phyloP scores from a whole-genome alignment of 2,329 filamentous ascomycete species.

The Trichoderma sp. region DNA sequence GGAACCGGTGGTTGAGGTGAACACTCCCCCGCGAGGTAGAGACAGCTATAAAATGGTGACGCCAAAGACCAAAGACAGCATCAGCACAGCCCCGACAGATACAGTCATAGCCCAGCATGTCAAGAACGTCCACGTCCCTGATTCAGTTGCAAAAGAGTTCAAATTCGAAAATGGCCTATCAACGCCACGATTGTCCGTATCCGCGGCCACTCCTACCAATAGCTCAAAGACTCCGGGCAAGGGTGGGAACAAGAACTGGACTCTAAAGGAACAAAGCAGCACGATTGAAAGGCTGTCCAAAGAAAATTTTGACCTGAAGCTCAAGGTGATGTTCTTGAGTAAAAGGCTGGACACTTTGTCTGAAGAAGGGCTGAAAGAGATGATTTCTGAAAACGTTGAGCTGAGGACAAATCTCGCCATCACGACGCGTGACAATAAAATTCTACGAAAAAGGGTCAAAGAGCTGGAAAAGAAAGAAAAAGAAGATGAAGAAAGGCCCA shows the following conservation, averaged over 20 bases:
- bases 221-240: slow-evolving; percentile 52
- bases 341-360: slow-evolving; percentile 91
- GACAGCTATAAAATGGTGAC: slow-evolving; percentile 64
- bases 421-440: slow-evolving; percentile 87
- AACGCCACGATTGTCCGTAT: slow-evolving; percentile 61
- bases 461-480: slow-evolving; percentile 82
- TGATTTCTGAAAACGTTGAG: slow-evolving; percentile 97
- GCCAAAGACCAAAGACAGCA: slow-evolving; percentile 63
- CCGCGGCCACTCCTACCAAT: slow-evolving; percentile 54
- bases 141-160: slow-evolving; percentile 85
- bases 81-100: slow-evolving; percentile 72
- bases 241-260: slow-evolving; percentile 69
- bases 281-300: slow-evolving; percentile 96
- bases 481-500: slow-evolving; percentile 65
- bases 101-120: slow-evolving; percentile 88
- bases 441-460: slow-evolving; percentile 76
- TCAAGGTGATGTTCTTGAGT: slow-evolving; percentile 96
- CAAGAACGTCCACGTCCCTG: slow-evolving; percentile 86
- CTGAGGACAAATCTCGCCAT: slow-evolving; percentile 88
- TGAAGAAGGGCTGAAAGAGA: slow-evolving; percentile 95
- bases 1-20: slow-evolving; percentile 54
- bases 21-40: slow-evolving; percentile 46
- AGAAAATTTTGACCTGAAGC: slow-evolving; percentile 96
- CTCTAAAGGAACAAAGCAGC: slow-evolving; percentile 94
- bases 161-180: slow-evolving; percentile 71